Base-by-base conservation (phyloP, 1,284 basidiomycete genomes). In the Athelia sp. region DNA sequence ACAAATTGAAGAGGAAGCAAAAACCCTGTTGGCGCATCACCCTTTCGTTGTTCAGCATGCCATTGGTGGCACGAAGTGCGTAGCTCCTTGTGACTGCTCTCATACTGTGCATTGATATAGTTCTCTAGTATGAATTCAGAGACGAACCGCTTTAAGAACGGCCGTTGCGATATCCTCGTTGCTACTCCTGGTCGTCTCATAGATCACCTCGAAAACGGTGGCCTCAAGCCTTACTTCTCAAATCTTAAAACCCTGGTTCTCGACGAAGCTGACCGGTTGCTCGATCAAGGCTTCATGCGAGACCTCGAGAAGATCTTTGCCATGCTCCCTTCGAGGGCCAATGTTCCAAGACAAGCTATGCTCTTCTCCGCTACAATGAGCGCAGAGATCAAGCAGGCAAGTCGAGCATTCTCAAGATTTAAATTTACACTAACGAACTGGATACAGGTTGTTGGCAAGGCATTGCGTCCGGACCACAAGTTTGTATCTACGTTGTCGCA, bases 141-240 rank as follows among this genome's bases (percentile, higher is more conserved):
- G 55, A 34, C 63, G 66, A 51, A 60, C 54, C 54, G 62, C 51
- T 38, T 68, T 31, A 45, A 60, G 21, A 46, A 56, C 3, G 66
- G 67, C 54, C 76, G 75, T n/a, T 83, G 81, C 22, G 87, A 94
- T 60, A 81, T 96, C 22, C 73, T 96, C 14, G 85, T 96, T 9
- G 93, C 92, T 2, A 97, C 93, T 0, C 94, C 93, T 2, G 93
- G 93, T 50, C 85, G 93, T 35, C 72, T 97, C 38, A 74, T 93
- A 9, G 93, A 97, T 67, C 75, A 89, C 58, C 72, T 94, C 35
- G 83, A 88, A 40, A 62, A 63, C 22, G 57, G 58, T 15, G 29
- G 54, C 19, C 55, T 70, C 40, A 47, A 48, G 15, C 47, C 57
- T 42, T 59, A 62, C 22, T 56, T 76, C 34, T 72, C 75, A 19